Percentiles rank a stretch among this genome's conserved stretches.
Conservation (phyloP, 306 rosid genomes). For the Sicyos baderoa region DNA sequence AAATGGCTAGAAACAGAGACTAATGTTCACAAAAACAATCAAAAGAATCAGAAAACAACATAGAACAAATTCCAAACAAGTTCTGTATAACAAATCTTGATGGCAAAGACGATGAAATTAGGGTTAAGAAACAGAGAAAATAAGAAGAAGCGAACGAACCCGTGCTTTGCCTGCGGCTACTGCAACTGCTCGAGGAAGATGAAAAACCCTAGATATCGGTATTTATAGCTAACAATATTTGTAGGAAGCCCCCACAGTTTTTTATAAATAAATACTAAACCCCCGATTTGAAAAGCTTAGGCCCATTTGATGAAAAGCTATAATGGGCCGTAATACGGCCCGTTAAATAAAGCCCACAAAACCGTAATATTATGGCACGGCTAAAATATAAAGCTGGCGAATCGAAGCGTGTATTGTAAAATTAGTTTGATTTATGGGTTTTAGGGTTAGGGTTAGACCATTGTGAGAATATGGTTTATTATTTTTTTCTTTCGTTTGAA, state of each 20-base stretch:
- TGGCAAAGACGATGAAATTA: background rate
- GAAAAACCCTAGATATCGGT: conserved; percentile 1
- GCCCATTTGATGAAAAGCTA: background rate
- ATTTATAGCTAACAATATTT: background rate
- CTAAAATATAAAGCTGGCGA: background rate
- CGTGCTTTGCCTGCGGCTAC: conserved; percentile 15
- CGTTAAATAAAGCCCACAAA: background rate
- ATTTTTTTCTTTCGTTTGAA: too few relatives aligned
- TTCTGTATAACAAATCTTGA: background rate
- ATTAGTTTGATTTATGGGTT: background rate
- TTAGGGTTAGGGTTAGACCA: background rate
- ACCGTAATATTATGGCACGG: background rate
- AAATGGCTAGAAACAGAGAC: background rate
- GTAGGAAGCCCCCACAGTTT: background rate
- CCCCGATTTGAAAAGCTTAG: background rate
- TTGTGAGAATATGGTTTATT: too few relatives aligned
- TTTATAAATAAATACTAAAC: background rate
- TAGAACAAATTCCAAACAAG: background rate
- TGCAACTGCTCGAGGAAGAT: background rate
- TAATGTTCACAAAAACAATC: background rate
- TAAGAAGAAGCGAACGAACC: background rate
- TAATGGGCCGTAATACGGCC: background rate
- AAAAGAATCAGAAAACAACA: background rate
- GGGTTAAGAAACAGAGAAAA: background rate
- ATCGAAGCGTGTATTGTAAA: background rate